Conservation (phyloP, 192 early-diverging fungal genomes). For the Podila verticillata region DNA sequence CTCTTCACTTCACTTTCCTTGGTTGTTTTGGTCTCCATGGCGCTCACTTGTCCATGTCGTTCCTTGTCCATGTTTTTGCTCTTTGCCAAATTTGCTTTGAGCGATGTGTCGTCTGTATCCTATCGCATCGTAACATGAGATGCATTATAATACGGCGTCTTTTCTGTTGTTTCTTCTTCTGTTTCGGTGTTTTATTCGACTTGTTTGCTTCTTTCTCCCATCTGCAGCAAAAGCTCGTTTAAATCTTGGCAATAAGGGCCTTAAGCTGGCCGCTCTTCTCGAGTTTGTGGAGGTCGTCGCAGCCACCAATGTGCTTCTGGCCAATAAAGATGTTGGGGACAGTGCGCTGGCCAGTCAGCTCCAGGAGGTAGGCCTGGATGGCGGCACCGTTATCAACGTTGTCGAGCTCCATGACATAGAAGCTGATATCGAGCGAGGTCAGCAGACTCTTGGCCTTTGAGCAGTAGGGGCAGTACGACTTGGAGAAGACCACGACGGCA, state of each 20-base stretch:
- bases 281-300: slow-evolving; percentile 57
- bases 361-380: slow-evolving; percentile 68
- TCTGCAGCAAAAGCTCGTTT: background rate
- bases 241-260: slow-evolving; percentile 53
- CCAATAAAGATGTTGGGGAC: slow-evolving; percentile 82
- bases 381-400: slow-evolving; percentile 52
- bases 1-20: too few relatives aligned
- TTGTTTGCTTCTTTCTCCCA: too few relatives aligned
- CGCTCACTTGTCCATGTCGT: too few relatives aligned
- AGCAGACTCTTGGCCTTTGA: slow-evolving; percentile 61
- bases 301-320: slow-evolving; percentile 74
- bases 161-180: too few relatives aligned
- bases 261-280: slow-evolving; percentile 57
- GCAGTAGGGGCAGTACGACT: slow-evolving; percentile 78
- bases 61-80: too few relatives aligned
- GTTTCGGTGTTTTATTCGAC: too few relatives aligned
- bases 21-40: too few relatives aligned
- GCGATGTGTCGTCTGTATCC: too few relatives aligned
- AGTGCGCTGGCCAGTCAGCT: slow-evolving; percentile 72
- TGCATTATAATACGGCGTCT: too few relatives aligned
- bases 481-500: slow-evolving; percentile 79
- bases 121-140: too few relatives aligned
- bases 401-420: slow-evolving; percentile 66
- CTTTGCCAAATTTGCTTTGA: too few relatives aligned
- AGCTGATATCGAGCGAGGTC: slow-evolving; percentile 38